These are phyloP conservation scores for Raddia guianensis DNA, from an alignment of 176 grass and related monocot genomes.

Conservation along the genomic window DNA sequence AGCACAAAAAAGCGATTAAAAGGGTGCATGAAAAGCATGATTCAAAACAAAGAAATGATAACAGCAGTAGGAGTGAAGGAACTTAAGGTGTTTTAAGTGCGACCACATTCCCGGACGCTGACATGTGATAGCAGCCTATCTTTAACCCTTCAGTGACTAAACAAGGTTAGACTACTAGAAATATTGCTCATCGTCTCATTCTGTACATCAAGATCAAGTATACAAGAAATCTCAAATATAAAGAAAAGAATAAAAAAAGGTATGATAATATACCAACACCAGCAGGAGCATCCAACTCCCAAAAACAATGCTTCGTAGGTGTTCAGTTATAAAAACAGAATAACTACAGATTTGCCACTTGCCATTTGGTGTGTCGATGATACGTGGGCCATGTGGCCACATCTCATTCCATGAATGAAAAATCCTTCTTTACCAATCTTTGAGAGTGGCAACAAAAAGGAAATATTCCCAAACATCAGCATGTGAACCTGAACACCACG, in stretches of 20 bases:
- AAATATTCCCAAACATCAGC: background rate
- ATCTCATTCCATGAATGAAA: too few relatives aligned
- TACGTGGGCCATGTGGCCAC: too few relatives aligned
- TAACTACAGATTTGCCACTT: too few relatives aligned
- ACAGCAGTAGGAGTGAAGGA: too few relatives aligned
- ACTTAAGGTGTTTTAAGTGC: background rate
- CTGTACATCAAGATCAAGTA: conserved; percentile 21
- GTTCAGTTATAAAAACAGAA: conserved; percentile 17
- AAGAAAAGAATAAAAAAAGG: background rate
- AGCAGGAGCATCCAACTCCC: background rate
- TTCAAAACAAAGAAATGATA: background rate
- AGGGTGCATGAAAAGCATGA: background rate
- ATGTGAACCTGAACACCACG: background rate
- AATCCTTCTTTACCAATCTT: too few relatives aligned
- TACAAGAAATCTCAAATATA: background rate
- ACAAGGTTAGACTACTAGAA: background rate
- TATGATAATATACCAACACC: background rate
- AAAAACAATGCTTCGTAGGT: background rate
- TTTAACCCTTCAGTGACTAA: background rate
- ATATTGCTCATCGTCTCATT: background rate
- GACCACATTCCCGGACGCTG: background rate
- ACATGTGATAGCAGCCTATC: background rate
- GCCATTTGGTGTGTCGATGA: too few relatives aligned
- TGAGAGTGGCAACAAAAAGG: too few relatives aligned
- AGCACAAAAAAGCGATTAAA: background rate